Percentiles rank a stretch among this genome's conserved stretches.
Evolutionary conservation across 139 green algal genomes (phyloP).

Genomic region (Chlorella ohadii): DNA sequence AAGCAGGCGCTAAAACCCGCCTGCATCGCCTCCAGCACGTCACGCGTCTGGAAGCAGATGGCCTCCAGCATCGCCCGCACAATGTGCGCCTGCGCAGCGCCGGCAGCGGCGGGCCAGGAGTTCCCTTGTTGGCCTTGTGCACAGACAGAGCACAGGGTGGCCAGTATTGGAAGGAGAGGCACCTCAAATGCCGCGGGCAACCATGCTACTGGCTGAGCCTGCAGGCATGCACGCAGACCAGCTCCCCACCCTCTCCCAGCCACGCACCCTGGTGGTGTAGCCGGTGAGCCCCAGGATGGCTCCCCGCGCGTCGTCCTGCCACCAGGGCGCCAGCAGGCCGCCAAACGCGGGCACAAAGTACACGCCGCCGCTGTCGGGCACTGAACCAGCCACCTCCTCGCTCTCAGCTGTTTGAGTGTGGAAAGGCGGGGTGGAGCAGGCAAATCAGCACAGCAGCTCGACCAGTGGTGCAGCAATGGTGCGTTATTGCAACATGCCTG

Average conservation of each 20-base stretch:
- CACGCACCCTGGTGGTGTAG: constrained; percentile 60
- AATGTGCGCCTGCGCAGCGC: constrained; percentile 67
- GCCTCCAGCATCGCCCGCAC: constrained; percentile 93
- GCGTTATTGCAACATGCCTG: not conserved
- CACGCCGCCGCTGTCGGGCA: constrained; percentile 81
- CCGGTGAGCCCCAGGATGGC: constrained; percentile 85
- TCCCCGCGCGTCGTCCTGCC: constrained; percentile 87
- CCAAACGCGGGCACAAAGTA: constrained; percentile 98
- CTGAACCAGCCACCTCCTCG: constrained; percentile 61
- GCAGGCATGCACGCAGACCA: too few relatives aligned
- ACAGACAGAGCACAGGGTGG: too few relatives aligned
- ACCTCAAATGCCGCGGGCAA: too few relatives aligned
- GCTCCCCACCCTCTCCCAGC: too few relatives aligned
- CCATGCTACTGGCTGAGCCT: too few relatives aligned
- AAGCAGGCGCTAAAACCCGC: too few relatives aligned
- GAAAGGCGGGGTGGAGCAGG: too few relatives aligned
- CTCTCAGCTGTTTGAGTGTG: constrained; percentile 64
- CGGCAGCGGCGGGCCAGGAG: too few relatives aligned
- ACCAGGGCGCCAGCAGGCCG: constrained; percentile 94
- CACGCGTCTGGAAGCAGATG: constrained; percentile 93
- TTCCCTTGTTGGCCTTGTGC: too few relatives aligned
- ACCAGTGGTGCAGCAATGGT: too few relatives aligned
- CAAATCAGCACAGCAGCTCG: too few relatives aligned
- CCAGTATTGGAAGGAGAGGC: too few relatives aligned
- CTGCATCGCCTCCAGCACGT: constrained; percentile 92